Evolutionary conservation across 257 asterid genomes (phyloP).

Genomic region (Mentha longifolia): DNA sequence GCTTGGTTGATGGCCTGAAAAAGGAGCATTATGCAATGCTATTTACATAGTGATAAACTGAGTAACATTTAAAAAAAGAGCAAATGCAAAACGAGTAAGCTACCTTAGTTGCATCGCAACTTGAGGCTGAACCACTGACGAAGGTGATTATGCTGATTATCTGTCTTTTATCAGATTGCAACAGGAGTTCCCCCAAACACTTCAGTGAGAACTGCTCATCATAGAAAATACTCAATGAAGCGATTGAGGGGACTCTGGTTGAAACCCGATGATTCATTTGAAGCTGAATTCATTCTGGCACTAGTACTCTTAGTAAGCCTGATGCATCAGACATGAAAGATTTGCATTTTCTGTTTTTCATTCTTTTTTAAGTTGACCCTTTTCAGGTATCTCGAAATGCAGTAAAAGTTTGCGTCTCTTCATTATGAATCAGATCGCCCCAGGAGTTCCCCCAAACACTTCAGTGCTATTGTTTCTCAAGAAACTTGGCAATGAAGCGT

Average conservation of each 20-base stretch:
- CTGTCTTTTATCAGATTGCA: conserved; percentile 29
- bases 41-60: not conserved
- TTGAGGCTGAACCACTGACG: not conserved
- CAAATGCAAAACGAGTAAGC: not conserved
- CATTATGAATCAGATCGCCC: conserved; percentile 26
- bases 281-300: not conserved
- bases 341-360: not conserved
- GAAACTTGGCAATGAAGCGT: conserved; percentile 45
- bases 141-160: not conserved
- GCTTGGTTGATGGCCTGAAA: not conserved
- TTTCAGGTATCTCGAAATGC: conserved; percentile 11
- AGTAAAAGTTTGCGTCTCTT: not conserved
- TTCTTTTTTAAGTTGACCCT: not conserved
- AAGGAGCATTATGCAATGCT: not conserved
- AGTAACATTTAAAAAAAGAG: not conserved
- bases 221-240: conserved; percentile 41
- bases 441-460: conserved; percentile 54
- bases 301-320: not conserved
- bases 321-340: not conserved
- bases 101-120: conserved; percentile 10
- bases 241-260: conserved; percentile 35
- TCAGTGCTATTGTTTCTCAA: conserved; percentile 25
- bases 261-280: conserved; percentile 23
- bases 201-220: conserved; percentile 36
- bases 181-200: conserved; percentile 69